phyloP scores from a whole-genome alignment of 2,329 filamentous ascomycete species.

The Didymella arachidicola region DNA sequence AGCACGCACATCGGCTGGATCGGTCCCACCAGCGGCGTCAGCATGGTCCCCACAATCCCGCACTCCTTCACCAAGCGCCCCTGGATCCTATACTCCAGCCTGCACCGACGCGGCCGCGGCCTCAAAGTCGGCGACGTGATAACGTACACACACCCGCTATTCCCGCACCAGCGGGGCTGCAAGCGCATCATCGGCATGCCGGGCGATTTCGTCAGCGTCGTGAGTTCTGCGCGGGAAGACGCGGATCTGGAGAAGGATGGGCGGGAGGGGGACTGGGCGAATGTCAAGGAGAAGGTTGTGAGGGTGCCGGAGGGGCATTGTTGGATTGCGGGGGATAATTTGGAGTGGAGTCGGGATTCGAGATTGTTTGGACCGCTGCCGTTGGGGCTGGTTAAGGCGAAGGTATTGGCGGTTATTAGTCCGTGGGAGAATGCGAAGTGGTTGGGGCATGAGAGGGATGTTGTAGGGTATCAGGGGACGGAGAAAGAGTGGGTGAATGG shows the following conservation, averaged over 20 bases:
- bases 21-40: slow-evolving; percentile 72
- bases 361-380: slow-evolving; percentile 86
- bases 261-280: slow-evolving; percentile 38
- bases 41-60: slow-evolving; percentile 85
- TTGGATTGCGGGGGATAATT: slow-evolving; percentile 88
- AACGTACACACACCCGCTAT: slow-evolving; percentile 75
- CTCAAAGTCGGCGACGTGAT: slow-evolving; percentile 84
- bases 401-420: slow-evolving; percentile 65
- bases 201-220: slow-evolving; percentile 74
- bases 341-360: slow-evolving; percentile 84
- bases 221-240: slow-evolving; percentile 61
- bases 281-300: slow-evolving; percentile 61
- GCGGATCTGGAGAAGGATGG: slow-evolving; percentile 35
- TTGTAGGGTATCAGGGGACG: slow-evolving; percentile 19
- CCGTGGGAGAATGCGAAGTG: slow-evolving; percentile 38
- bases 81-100: slow-evolving; percentile 36
- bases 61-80: slow-evolving; percentile 27
- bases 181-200: slow-evolving; percentile 73
- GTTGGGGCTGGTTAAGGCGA: slow-evolving; percentile 82
- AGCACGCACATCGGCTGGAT: slow-evolving; percentile 66
- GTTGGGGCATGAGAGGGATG: slow-evolving; percentile 31
- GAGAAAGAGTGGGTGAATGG: slow-evolving; percentile 24
- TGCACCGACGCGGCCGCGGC: slow-evolving; percentile 63
- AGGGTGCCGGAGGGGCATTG: slow-evolving; percentile 91
- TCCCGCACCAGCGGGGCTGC: slow-evolving; percentile 65